These are phyloP conservation scores for Cucurbita ficifolia DNA, from an alignment of 306 rosid species.

Conservation along the genomic window DNA sequence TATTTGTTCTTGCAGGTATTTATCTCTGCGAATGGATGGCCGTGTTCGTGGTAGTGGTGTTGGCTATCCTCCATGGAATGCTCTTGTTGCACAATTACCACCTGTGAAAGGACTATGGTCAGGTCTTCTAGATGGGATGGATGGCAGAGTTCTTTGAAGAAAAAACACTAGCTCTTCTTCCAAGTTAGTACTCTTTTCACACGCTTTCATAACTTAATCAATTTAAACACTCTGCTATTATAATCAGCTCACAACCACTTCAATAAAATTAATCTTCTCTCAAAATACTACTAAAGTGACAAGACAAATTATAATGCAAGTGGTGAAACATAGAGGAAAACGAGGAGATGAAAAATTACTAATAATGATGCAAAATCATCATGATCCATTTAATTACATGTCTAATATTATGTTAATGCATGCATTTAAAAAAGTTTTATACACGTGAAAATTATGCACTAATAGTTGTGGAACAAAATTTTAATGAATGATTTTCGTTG, in stretches of 20 bases:
- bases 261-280: no score
- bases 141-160: constrained; percentile 71
- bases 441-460: background rate
- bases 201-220: background rate
- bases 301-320: background rate
- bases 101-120: constrained; percentile 89
- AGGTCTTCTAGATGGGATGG: constrained; percentile 84
- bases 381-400: no score
- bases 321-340: background rate
- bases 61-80: constrained; percentile 98
- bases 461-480: no score
- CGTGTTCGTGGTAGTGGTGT: constrained; percentile 91
- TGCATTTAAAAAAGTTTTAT: background rate
- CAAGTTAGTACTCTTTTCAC: constrained; percentile 8
- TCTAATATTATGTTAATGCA: background rate
- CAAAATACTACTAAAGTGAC: background rate
- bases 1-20: constrained; percentile 31
- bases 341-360: no score
- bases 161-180: background rate
- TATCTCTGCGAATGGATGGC: constrained; percentile 83
- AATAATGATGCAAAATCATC: no score
- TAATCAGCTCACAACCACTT: no score
- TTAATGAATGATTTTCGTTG: background rate
- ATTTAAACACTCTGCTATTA: no score
- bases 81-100: constrained; percentile 81